Conservation (phyloP, 768 basidiomycete species). For the Tephrocybe rancida region DNA sequence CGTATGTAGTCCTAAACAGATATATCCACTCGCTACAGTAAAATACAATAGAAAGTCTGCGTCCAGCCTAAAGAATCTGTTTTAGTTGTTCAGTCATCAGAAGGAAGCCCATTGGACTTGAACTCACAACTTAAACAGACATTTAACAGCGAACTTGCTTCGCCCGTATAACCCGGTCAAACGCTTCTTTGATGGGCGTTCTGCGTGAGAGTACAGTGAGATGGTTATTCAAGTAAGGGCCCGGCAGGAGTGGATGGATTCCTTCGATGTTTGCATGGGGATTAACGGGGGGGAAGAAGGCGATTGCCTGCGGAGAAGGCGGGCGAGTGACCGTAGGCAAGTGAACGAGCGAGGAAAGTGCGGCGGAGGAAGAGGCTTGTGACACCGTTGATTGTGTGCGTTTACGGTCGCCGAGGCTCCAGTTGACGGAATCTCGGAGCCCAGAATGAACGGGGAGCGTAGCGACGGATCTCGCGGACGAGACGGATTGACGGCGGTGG, state of each 20-base stretch:
- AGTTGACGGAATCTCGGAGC: constrained; percentile 28
- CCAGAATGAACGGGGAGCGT: constrained; percentile 52
- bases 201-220: constrained; percentile 67
- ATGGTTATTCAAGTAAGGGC: constrained; percentile 72
- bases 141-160: constrained; percentile 37
- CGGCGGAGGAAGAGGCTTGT: constrained; percentile 53
- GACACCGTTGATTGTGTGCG: constrained; percentile 64
- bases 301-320: constrained; percentile 50
- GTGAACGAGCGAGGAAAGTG: constrained; percentile 58
- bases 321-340: constrained; percentile 50
- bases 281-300: constrained; percentile 68
- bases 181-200: constrained; percentile 69
- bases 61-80: too few species aligned
- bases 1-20: too few species aligned
- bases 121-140: constrained; percentile 1
- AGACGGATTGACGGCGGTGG: constrained; percentile 45
- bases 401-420: constrained; percentile 40
- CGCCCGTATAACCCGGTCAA: constrained; percentile 64
- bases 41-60: background rate
- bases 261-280: constrained; percentile 55
- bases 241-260: constrained; percentile 72
- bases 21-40: background rate
- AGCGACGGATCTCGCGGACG: constrained; percentile 59
- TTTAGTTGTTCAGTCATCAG: background rate
- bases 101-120: background rate